These are phyloP conservation scores for Citrus maxima DNA, from an alignment of 345 rosid genomes.

Conservation along the genomic window DNA sequence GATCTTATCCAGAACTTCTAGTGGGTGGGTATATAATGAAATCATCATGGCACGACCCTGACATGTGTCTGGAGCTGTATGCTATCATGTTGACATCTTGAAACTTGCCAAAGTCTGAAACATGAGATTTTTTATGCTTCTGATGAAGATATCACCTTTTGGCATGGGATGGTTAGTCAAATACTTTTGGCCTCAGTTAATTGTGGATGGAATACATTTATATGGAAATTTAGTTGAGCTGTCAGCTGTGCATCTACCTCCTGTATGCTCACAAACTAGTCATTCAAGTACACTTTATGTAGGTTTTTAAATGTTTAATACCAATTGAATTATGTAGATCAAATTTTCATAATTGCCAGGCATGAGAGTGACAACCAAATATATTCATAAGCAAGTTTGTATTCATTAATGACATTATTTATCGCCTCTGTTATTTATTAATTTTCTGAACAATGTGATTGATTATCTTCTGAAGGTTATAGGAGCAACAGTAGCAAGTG, in stretches of 20 bases:
- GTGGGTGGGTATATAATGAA: neutral
- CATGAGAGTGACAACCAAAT: neutral
- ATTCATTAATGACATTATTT: neutral
- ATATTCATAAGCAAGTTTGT: neutral
- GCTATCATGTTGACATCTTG: neutral
- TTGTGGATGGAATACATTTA: neutral
- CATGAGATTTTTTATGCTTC: neutral
- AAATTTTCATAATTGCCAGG: neutral
- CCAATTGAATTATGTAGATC: neutral
- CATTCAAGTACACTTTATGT: neutral
- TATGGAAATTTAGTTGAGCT: neutral
- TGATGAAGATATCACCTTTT: neutral
- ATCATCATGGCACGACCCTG: neutral
- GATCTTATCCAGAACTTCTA: neutral
- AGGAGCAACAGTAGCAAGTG: conserved; percentile 82
- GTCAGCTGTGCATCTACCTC: neutral
- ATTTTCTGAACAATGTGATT: conserved; percentile 5
- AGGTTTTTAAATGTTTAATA: neutral
- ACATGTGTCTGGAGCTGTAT: neutral
- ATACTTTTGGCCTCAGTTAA: neutral
- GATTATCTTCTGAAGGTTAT: conserved; percentile 56
- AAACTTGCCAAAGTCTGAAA: neutral
- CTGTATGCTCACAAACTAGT: neutral
- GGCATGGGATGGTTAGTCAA: neutral
- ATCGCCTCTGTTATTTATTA: conserved; percentile 1